Base-by-base conservation (phyloP, 805 yeast species). In the Yamadazyma takamatsuzukensis region DNA sequence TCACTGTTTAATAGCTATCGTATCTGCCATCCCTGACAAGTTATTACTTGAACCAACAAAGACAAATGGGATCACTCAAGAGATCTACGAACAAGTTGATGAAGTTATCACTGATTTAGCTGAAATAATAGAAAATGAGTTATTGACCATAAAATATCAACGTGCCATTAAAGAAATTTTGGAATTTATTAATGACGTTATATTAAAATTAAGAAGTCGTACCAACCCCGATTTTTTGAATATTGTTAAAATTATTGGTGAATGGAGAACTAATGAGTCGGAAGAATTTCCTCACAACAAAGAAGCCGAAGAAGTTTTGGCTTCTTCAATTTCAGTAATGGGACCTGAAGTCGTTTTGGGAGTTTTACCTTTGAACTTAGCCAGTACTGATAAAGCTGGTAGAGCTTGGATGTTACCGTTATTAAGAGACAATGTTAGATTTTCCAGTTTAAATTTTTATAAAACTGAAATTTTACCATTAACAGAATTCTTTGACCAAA, bases 401-500 rank as follows among this genome's bases (percentile, higher is more conserved):
- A 76, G 97, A 54, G 97, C 97, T 28, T 93, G 97, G 97, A 53
- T 93, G 47, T 71, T 93, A 43, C 98, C 98, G 8, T 55, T 93
- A 21, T 71, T 93, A 40, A 81, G 97, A 62, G 97, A 89, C 49
- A 79, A 85, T 49, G 83, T 87, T 17, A 74, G 80, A 47, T 73
- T 77, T 48, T 82, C 97, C 2, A 69, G 72, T 29, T 64, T 93
- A 35, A 64, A 72, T 0, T 85, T 70, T 52, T 93, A 77, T 59
- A 70, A 73, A 37, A 58, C 59, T 15, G 67, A 78, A 23, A 72
- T 93, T 32, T 56, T 83, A 11, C 97, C 97, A 17, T 56, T 80
- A 24, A 71, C 70, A 30, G 67, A 68, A 24, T 61, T 69, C 36
- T 83, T 82, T 47, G 70, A 71, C 29, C 53, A 61, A 7, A 77